phyloP scores from a whole-genome alignment of 2,329 filamentous ascomycete species.

The Exophiala viscosa region DNA sequence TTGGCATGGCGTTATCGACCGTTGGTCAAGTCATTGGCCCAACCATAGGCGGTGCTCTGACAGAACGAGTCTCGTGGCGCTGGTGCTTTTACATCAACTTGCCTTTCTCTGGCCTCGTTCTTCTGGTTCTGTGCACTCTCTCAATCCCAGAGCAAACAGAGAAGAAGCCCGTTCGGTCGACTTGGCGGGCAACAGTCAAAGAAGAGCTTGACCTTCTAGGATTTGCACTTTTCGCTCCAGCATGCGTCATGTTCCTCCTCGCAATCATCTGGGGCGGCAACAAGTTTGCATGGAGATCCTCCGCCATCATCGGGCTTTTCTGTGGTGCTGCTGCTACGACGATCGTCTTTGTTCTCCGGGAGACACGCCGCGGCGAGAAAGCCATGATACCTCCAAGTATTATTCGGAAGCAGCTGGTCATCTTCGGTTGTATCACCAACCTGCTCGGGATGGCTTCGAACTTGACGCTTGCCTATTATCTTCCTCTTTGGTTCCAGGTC shows the following conservation, averaged over 20 bases:
- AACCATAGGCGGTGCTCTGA: slow-evolving; percentile 43
- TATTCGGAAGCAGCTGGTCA: slow-evolving; percentile 22
- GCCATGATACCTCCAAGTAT: slow-evolving; percentile 29
- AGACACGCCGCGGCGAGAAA: slow-evolving; percentile 22
- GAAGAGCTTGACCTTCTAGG: slow-evolving; percentile 53
- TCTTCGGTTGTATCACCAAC: slow-evolving; percentile 19
- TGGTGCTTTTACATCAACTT: slow-evolving; percentile 44
- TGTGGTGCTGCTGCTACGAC: slow-evolving; percentile 31
- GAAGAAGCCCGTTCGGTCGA: slow-evolving; percentile 9
- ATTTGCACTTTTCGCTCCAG: slow-evolving; percentile 54
- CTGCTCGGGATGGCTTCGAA: slow-evolving; percentile 23
- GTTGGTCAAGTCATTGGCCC: slow-evolving; percentile 42
- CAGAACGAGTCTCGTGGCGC: slow-evolving; percentile 35
- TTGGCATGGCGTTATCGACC: slow-evolving; percentile 33
- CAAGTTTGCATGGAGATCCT: slow-evolving; percentile 33
- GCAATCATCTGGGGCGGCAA: slow-evolving; percentile 24
- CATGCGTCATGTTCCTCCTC: slow-evolving; percentile 26
- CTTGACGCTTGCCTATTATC: slow-evolving; percentile 28
- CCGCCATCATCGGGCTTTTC: slow-evolving; percentile 38
- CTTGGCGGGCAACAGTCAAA: slow-evolving; percentile 18
- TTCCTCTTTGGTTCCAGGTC: slow-evolving; percentile 32
- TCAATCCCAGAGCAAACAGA: slow-evolving; percentile 15
- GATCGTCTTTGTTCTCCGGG: slow-evolving; percentile 33
- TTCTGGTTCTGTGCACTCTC: slow-evolving; percentile 33
- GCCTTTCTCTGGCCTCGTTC: slow-evolving; percentile 38